Evolutionary conservation across 352 stramenopile genomes (phyloP).

Genomic region (Phytophthora pseudosyringae): DNA sequence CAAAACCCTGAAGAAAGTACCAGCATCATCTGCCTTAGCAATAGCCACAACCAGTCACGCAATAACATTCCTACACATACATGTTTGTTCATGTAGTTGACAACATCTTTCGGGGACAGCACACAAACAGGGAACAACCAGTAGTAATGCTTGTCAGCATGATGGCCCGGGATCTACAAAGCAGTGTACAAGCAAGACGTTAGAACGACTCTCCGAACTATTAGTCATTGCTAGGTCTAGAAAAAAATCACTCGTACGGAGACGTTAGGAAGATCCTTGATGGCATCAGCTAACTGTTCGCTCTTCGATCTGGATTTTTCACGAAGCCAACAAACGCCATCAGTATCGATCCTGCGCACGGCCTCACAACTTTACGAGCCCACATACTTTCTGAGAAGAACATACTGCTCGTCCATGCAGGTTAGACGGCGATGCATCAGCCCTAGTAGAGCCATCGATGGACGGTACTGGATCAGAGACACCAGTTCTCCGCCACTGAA

Average conservation of each 20-base stretch:
- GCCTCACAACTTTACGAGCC: not conserved
- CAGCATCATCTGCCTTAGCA: conserved; percentile 2
- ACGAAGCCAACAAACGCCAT: not conserved
- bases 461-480: conserved; percentile 74
- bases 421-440: conserved; percentile 72
- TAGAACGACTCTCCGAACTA: not conserved
- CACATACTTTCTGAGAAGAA: conserved; percentile 70
- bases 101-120: conserved; percentile 54
- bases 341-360: not conserved
- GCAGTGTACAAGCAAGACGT: not conserved
- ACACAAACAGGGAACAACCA: conserved; percentile 86
- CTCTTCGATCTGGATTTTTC: conserved; percentile 58
- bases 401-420: conserved; percentile 74
- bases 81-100: conserved; percentile 76
- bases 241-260: conserved; percentile 38
- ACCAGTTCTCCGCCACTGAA: conserved; percentile 84
- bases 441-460: conserved; percentile 79
- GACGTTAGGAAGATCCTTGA: conserved; percentile 64
- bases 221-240: not conserved
- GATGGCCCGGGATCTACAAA: conserved; percentile 60
- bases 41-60: not conserved
- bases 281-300: conserved; percentile 58
- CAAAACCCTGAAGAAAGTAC: conserved; percentile 59
- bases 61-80: conserved; percentile 33
- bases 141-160: conserved; percentile 76